Conservation (phyloP, 495 filamentous ascomycete genomes). For the Immersiella caudata region DNA sequence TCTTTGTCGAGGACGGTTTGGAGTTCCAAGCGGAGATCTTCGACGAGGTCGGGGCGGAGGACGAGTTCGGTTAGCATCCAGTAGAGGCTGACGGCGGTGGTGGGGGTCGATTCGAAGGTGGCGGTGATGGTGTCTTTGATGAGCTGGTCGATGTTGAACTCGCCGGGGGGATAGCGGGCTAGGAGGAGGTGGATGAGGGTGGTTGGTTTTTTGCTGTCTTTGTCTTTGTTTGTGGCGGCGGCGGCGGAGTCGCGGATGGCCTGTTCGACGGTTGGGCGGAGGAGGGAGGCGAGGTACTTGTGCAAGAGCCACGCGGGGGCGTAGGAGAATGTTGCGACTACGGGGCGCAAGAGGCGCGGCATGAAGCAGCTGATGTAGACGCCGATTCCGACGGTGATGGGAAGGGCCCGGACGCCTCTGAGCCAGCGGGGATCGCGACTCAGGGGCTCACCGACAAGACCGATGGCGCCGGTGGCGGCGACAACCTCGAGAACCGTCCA, state of each 20-base stretch:
- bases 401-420: background rate
- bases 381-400: conserved; percentile 20
- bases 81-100: conserved; percentile 13
- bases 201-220: background rate
- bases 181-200: conserved; percentile 16
- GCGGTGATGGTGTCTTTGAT: conserved; percentile 18
- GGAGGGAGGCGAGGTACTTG: conserved; percentile 11
- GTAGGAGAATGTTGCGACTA: conserved; percentile 7
- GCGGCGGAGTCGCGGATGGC: background rate
- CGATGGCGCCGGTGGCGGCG: conserved; percentile 11
- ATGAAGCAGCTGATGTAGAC: conserved; percentile 18
- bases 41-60: conserved; percentile 14
- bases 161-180: conserved; percentile 5
- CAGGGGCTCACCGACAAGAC: conserved; percentile 15
- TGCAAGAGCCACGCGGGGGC: conserved; percentile 10
- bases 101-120: conserved; percentile 16
- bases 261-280: conserved; percentile 9
- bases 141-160: conserved; percentile 3
- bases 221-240: too few relatives aligned
- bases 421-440: conserved; percentile 14
- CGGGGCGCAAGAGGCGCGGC: conserved; percentile 10
- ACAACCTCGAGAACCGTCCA: conserved; percentile 18
- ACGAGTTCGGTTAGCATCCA: conserved; percentile 20
- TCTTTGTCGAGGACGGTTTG: background rate
- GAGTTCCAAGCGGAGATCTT: conserved; percentile 4